Evolutionary conservation across 352 stramenopile species (phyloP), one percentile per base, ranked within the genome.

Genomic region (Globisporangium nagaii): DNA sequence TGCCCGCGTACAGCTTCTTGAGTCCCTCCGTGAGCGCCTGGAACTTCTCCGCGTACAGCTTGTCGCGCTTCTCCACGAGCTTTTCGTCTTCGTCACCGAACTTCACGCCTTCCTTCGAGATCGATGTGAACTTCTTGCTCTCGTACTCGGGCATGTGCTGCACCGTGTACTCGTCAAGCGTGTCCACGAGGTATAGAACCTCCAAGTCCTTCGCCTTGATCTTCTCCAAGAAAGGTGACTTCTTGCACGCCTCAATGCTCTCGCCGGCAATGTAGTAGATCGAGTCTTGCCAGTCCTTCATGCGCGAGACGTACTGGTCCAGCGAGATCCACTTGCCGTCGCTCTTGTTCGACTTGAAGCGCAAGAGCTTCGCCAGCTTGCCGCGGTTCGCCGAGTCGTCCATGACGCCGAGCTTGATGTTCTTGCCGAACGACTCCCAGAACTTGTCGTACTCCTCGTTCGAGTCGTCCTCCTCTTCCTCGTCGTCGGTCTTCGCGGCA

Each of bases 211-310:
- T 99, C 27, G 87, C 83, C 36, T 88, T 84, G 70, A 98, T 96
- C 68, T 93, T 96, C 68, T 99, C 96, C 65, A 99, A 75, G 69
- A 99, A 99, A 8, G 96, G 96, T 1, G 89, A 98, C 44, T 97
- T 92, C 59, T 97, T 69, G 47, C 98, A 93, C 3, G 87, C 78
- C 35, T 98, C 95, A 13, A 93, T 80, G 32, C 72, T 93, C 58
- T 98, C 91, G 47, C 91, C 96, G n/a, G 96, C 92, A 54, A 99
- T 93, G 75, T 98, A 98, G 71, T 98, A 99, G 62, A 99, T 99
- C 32, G 97, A 86, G 59, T 98, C 96, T 68, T 99, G 97, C 96
- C 96, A 99, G 32, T 98, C 95, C 66, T 98, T 98, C 96, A 99
- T 99, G 61, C 91, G 88, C 41, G 84, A 78, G 3, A 99, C 84